phyloP scores from a whole-genome alignment of 148 eudicot species.

The Dysphania ambrosioides region DNA sequence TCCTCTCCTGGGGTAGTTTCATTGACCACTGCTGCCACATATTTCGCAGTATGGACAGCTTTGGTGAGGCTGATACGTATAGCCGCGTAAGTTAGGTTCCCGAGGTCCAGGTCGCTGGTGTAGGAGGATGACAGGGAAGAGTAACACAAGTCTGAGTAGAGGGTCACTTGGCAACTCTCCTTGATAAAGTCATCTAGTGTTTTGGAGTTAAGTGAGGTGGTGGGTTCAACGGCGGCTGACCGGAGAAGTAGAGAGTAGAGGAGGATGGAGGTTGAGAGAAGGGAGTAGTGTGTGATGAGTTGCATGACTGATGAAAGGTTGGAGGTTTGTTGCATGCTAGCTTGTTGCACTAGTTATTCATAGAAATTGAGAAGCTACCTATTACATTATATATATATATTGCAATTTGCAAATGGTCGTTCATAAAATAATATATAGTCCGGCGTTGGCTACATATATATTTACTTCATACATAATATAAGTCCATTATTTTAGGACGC shows the following conservation, averaged over 20 bases:
- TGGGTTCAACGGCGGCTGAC: background rate
- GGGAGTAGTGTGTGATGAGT: conserved; percentile 5
- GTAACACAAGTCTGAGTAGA: conserved; percentile 39
- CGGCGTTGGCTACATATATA: background rate
- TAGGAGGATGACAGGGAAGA: conserved; percentile 36
- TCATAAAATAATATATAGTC: too few relatives aligned
- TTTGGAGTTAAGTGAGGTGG: background rate
- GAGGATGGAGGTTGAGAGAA: conserved; percentile 2
- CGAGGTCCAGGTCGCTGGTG: conserved; percentile 21
- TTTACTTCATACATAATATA: too few relatives aligned
- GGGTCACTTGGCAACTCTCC: conserved; percentile 35
- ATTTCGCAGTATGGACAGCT: conserved; percentile 16
- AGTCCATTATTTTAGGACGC: background rate
- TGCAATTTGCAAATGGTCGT: background rate
- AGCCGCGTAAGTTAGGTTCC: conserved; percentile 32
- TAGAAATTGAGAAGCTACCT: background rate
- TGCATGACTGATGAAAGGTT: background rate
- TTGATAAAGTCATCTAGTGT: conserved; percentile 8
- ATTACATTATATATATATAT: background rate
- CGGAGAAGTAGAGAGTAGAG: background rate
- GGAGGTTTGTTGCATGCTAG: background rate
- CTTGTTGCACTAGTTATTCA: background rate
- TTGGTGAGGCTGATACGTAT: conserved; percentile 26
- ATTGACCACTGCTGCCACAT: conserved; percentile 3
- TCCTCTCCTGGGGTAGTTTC: conserved; percentile 13